Evolutionary conservation across 2,329 filamentous ascomycete species (phyloP), one percentile per base, ranked within the genome.

Genomic region (Calonectria naviculata): DNA sequence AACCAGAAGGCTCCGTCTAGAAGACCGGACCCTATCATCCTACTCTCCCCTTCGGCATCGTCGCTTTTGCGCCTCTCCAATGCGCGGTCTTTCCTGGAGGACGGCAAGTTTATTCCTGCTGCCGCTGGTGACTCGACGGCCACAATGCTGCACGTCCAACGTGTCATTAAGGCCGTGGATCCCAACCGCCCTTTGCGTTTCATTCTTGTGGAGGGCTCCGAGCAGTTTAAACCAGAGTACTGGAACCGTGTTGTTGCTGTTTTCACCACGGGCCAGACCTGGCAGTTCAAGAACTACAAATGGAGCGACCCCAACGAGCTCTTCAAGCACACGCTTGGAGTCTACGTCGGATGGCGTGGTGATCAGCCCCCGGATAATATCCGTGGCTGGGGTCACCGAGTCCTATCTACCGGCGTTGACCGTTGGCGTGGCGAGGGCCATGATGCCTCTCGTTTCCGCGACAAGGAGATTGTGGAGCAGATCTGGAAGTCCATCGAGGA

Each of bases 281-380:
- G 97, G 97, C 97, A 99, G 84, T 99, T 99, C 86, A 98, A 98
- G 85, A 94, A 92, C 76, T 99, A 99, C 89, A 98, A 97, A 84
- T 99, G 97, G 95, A 93, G 93, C 76, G 93, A 93, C 67, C 94
- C 97, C 0, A 89, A 92, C 17, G 97, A 98, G 80, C 88, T 99
- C 61, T 99, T 99, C 86, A 91, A 92, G 75, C 94, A 98, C 80
- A 94, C 95, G 2, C 88, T 95, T 17, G 97, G 97, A 67, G 87
- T 99, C 61, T 97, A 94, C 80, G 92, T 99, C 2, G 97, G 97
- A 4, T 98, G 95, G 94, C 91, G 93, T 72, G 95, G 94, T 61
- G 95, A 98, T 80, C 89, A 91, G 73, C 84, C 92, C 4, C 97
- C 97, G 1, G 90, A 93, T 65, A 92, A 91, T 47, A 92, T 99